Base-by-base conservation (phyloP, 108 stramenopile genomes). In the Thalassiosira profunda region DNA sequence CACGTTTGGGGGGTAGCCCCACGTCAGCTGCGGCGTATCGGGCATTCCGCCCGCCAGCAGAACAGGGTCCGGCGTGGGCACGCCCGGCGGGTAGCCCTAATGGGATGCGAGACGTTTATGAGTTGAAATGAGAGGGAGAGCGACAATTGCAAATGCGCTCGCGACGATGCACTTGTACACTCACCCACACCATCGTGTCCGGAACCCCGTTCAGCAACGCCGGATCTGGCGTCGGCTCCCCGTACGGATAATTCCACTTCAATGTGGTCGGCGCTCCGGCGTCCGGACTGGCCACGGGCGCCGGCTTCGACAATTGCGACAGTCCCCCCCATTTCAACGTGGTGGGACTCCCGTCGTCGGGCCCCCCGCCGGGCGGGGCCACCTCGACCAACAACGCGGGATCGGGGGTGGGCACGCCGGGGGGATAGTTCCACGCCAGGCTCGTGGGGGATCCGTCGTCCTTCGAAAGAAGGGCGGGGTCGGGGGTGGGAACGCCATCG, bases 31-130 rank as follows among this genome's bases (percentile, higher is more conserved):
- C 33, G 21, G 30, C 6, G 29, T 31, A 7, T 52, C 51, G 0
- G 21, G 51, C 4, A 58, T 24, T n/a, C n/a, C n/a, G 42, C 63
- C 10, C 11, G 36, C 55, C 43, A 73, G 52, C 30, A 58, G 47
- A 23, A 17, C 64, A 9, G 72, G 72, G 61, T 72, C 77, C 20
- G 77, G 77, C 4, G 77, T 79, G 2, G 77, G 77, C 15, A 53
- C 70, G 0, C 77, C 77, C 18, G 71, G 65, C 34, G 77, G 67
- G 36, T 63, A 76, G 10, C 74, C 66, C 74, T 66, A 74, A 11
- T n/a, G n/a, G n/a, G n/a, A n/a, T n/a, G n/a, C n/a, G n/a, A n/a
- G n/a, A n/a, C n/a, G n/a, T n/a, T n/a, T n/a, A n/a, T n/a, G n/a
- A n/a, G n/a, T n/a, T 11, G 14, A 40, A 40, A 11, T 40, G 38